Evolutionary conservation across 1,284 basidiomycete species (phyloP).

Genomic region (Quambalaria eucalypti): DNA sequence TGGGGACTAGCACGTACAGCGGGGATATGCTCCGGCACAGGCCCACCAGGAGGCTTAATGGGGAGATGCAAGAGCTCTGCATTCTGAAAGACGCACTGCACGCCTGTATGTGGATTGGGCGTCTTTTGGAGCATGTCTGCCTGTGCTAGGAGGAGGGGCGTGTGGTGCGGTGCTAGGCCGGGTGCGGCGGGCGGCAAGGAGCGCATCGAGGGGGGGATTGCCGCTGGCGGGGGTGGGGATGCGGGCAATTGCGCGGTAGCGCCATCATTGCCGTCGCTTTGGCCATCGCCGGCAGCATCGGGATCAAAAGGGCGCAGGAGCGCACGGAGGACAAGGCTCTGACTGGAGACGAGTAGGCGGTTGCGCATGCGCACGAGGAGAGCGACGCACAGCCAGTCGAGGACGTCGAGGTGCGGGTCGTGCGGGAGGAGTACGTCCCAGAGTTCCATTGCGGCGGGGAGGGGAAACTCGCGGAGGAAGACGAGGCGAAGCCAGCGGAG

Average conservation of each 20-base stretch:
- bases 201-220: too few relatives aligned
- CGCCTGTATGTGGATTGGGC: slow-evolving; percentile 9
- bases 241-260: background rate
- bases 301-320: slow-evolving; percentile 24
- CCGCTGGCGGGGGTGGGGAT: too few relatives aligned
- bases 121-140: background rate
- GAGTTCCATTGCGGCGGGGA: slow-evolving; percentile 22
- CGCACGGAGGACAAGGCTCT: slow-evolving; percentile 22
- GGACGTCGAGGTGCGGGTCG: slow-evolving; percentile 22
- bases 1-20: too few relatives aligned
- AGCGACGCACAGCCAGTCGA: slow-evolving; percentile 38
- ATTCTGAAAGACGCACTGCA: slow-evolving; percentile 8
- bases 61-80: slow-evolving; percentile 3
- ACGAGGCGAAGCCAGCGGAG: slow-evolving; percentile 40
- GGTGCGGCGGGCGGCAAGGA: background rate
- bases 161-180: background rate
- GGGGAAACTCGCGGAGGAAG: slow-evolving; percentile 32
- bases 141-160: background rate
- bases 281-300: background rate
- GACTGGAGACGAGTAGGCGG: slow-evolving; percentile 27
- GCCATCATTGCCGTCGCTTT: background rate
- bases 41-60: background rate
- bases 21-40: too few relatives aligned
- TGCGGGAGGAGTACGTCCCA: slow-evolving; percentile 40
- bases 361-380: slow-evolving; percentile 39